Evolutionary conservation across 176 grass and related monocot genomes (phyloP), one percentile per base, ranked within the genome.

Genomic region (Juncus inflexus): DNA sequence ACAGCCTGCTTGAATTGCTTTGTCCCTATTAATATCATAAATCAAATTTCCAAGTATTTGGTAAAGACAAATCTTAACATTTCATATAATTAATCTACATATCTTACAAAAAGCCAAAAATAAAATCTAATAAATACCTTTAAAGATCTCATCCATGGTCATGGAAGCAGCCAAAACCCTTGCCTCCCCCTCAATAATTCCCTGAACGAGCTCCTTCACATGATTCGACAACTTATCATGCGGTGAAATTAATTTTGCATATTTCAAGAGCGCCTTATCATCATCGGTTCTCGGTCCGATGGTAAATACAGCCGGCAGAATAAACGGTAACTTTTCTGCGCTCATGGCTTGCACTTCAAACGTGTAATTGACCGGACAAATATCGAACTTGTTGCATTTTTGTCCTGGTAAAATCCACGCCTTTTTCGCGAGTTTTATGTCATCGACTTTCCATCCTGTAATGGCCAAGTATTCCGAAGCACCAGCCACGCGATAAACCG

Each of bases 281-380:
- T 87, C 78, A 54, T 90, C 81, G 13, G 70, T 42, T 8, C 76
- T 75, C 0, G 91, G 91, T 7, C 91, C 87, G 58, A 96, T 88
- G 43, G 91, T 96, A 87, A 96, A 96, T 12, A 96, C 91, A 35
- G 84, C 91, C 0, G 91, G 87, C 15, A 90, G 87, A 67, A 88
- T 55, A 76, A 90, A 96, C 16, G 87, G 86, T 7, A 96, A 82
- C 81, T 96, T 90, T 87, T 96, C 91, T 35, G 81, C 64, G 72
- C 87, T 90, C 91, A 90, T 96, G 37, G 87, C 91, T 72, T 88
- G 84, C 61, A 96, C 91, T 87, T 96, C 81, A 71, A 90, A 90
- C 28, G 78, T 83, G 76, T 90, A 90, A 75, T 88, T 94, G 2
- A 87, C 89, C 0, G 89, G 89, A 10, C 77, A 77, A 38, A 87